Evolutionary conservation across 768 basidiomycete genomes (phyloP).

Genomic region (Agaricus sinodeliciosus): DNA sequence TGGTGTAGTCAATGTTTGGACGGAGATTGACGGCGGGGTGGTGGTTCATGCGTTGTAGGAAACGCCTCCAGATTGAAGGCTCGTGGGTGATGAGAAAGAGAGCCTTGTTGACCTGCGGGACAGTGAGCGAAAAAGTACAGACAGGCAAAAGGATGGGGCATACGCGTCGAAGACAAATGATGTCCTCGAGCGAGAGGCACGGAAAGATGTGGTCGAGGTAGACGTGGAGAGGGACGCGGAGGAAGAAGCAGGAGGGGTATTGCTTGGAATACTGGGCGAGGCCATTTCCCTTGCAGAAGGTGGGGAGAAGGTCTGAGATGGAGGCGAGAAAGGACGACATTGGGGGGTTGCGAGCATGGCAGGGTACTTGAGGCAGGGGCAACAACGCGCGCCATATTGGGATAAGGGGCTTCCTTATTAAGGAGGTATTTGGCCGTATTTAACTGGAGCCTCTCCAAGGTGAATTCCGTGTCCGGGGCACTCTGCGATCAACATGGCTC

Average conservation of each 20-base stretch:
- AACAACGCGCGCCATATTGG: no score
- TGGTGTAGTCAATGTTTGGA: constrained; percentile 44
- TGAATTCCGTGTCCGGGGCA: neutral
- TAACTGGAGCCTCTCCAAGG: no score
- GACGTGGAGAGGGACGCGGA: constrained; percentile 31
- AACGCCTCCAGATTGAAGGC: constrained; percentile 63
- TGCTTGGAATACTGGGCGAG: neutral
- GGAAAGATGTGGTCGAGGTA: constrained; percentile 37
- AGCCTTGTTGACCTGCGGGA: constrained; percentile 40
- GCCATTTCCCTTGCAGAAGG: neutral
- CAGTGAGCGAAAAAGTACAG: neutral
- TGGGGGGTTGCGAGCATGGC: neutral
- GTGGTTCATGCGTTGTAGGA: constrained; percentile 45
- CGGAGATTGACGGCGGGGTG: constrained; percentile 51
- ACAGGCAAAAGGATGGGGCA: constrained; percentile 10
- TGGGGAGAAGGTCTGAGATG: neutral
- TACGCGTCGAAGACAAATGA: constrained; percentile 40
- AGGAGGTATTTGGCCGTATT: no score
- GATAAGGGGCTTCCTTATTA: no score
- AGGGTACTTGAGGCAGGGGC: neutral
- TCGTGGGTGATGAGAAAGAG: constrained; percentile 63
- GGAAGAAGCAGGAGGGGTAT: constrained; percentile 15
- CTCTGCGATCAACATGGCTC: constrained; percentile 6
- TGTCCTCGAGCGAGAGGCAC: constrained; percentile 37
- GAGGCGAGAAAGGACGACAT: neutral